Evolutionary conservation across 148 eudicot genomes (phyloP), one percentile per base, ranked within the genome.

Genomic region (Rhododendron ovatum): DNA sequence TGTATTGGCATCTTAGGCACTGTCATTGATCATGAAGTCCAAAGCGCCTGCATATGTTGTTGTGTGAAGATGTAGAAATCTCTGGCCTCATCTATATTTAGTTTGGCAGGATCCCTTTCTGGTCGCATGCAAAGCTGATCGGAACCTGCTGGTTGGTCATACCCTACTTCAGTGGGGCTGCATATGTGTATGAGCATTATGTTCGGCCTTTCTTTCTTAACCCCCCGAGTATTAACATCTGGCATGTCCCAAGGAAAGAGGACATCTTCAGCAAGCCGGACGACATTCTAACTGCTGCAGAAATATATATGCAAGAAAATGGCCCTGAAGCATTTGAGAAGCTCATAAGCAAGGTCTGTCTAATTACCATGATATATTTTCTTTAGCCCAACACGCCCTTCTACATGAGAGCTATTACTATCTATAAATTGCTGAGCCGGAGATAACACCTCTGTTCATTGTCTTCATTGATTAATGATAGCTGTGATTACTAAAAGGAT

Each of bases 131-230:
- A 43, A 97, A 95, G 90, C 93, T 97, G 82, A 89, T 97, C 14
- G 80, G 86, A 43, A 95, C 98, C 80, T 97, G 98, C 91, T 97
- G 99, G 98, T 90, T 95, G 89, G 99, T 97, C 81, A 91, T 97
- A 87, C 99, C 99, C 7, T 92, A 95, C 91, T 97, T 95, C 89
- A 94, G 94, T 90, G 99, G 99, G 69, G 99, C 99, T 86, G 95
- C 99, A 39, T 94, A 94, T 85, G 95, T 97, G 4, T 97, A 97
- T 82, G 96, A 95, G 84, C 95, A 92, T 86, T 94, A 90, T 87
- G 91, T 97, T 24, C 90, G 98, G 90, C 96, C 98, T 24, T 83
- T 91, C 63, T 90, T 91, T 82, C 93, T 93, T 28, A 93, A 86
- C 74, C 92, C 93, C 22, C 88, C 86, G 87, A 85, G 87, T 43